Evolutionary conservation across 768 basidiomycete species (phyloP), one percentile per base, ranked within the genome.

Genomic region (Daedaleopsis sinensis): DNA sequence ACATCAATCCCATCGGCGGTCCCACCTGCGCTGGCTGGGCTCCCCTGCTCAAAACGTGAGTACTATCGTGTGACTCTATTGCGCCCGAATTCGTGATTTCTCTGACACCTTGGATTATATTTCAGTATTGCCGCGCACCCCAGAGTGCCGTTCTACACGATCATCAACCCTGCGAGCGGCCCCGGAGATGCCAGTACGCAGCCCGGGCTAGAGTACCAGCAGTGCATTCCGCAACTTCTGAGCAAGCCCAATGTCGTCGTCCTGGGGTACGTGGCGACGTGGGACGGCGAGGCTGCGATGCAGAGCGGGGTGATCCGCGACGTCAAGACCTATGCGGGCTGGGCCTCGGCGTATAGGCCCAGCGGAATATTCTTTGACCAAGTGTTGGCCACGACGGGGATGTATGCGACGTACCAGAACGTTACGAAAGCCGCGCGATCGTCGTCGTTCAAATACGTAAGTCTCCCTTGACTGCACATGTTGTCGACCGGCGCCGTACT

Each of bases 281-380:
- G 68, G 2, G 62, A 53, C 19, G 61, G 51, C 38, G 21, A 32
- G 7, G 12, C 61, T 44, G 27, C 18, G n/a, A 43, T 19, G 51
- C 35, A 46, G 11, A 23, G 53, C 3, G 43, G 50, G 18, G 71
- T 78, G 12, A 63, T 23, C 16, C 47, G 62, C 7, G 75, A 77
- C 35, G 66, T 77, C 38, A 46, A 68, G 32, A 74, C 72, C 7
- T 78, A 77, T 52, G 62, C 59, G 5, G 57, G 62, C 1, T 78
- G 77, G 77, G 55, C 58, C 0, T 55, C 63, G 11, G 56, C 71
- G 1, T 78, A 77, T 58, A 56, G 66, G 11, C 68, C 67, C 0
- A 66, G 72, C 19, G 76, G 77, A 1, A 74, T 78, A 19, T 77
- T 77, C 62, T 76, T 77, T 63, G 76, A 78, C 50, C 70, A 78